Evolutionary conservation across 2,329 filamentous ascomycete species (phyloP).

Genomic region (Penicillium digitatum): DNA sequence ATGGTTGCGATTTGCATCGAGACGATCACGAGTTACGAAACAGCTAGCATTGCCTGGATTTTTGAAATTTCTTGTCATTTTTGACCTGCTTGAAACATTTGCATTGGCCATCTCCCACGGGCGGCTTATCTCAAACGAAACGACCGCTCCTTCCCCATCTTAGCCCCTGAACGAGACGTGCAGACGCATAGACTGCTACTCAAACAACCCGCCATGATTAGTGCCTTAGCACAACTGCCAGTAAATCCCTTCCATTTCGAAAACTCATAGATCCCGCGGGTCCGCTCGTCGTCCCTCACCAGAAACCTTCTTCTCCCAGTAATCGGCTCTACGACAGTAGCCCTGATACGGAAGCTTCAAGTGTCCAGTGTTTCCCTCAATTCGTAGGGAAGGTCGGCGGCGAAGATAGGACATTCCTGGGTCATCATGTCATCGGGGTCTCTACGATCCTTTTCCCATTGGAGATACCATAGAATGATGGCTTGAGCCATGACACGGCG

Average conservation of each 20-base stretch:
- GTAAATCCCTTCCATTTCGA: background rate
- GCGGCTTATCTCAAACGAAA: background rate
- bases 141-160: background rate
- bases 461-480: background rate
- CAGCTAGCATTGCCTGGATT: constrained; percentile 6
- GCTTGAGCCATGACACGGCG: constrained; percentile 5
- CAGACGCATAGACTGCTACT: too few relatives aligned
- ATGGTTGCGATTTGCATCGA: background rate
- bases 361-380: background rate
- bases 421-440: background rate
- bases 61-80: background rate
- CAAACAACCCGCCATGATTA: too few relatives aligned
- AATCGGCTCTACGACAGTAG: constrained; percentile 2
- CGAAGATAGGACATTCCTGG: background rate
- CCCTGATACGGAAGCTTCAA: rapidly evolving
- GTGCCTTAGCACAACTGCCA: background rate
- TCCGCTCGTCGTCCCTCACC: background rate
- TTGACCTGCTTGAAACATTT: background rate
- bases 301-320: background rate
- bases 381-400: constrained; percentile 5
- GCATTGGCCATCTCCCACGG: background rate
- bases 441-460: background rate
- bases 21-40: constrained; percentile 17
- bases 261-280: background rate
- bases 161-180: background rate